Evolutionary conservation across 768 basidiomycete genomes (phyloP), one percentile per base, ranked within the genome.

Genomic region (Nidularia pulvinata): DNA sequence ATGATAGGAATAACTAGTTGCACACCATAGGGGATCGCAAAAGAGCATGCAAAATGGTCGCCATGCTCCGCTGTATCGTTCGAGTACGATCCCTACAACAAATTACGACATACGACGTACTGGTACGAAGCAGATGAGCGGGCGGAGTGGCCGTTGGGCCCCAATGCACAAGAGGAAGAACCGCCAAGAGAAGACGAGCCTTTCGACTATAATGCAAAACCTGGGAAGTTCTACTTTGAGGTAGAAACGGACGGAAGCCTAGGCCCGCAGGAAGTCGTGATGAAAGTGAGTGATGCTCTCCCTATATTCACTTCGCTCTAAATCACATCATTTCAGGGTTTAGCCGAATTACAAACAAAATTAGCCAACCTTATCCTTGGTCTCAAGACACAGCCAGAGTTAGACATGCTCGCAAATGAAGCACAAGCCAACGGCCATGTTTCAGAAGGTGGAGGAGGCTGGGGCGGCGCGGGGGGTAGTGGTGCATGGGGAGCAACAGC

Each of bases 21-120:
- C 34, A 44, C 44, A 50, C 30, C 57, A 16, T 62, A 98, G 96
- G 96, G 96, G 42, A 88, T 97, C 55, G 94, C 96, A 3, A 98
- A 98, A 76, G 94, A 97, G 67, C 97, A 99, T 65, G 95, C 97
- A 10, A 99, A 99, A 73, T 99, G 96, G 93, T 96, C 94, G 0
- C 96, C 97, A 10, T 91, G 95, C 55, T 91, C 94, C 1, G 94
- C 97, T 6, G 88, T 99, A 14, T 85, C 88, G 6, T 98, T 96
- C 59, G 97, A 99, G 73, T 99, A 99, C 58, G 97, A 99, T 69
- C 97, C 97, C 10, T 82, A 98, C 77, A 99, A 99, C 74, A 94
- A 94, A 69, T 78, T 99, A 33, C 85, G 95, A 50, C 97, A 99
- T 71, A 98, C 97, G 3, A 85, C 89, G 2, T 85, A 97, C 69